phyloP scores from a whole-genome alignment of 306 rosid species.

The Lathyrus tuberosus region DNA sequence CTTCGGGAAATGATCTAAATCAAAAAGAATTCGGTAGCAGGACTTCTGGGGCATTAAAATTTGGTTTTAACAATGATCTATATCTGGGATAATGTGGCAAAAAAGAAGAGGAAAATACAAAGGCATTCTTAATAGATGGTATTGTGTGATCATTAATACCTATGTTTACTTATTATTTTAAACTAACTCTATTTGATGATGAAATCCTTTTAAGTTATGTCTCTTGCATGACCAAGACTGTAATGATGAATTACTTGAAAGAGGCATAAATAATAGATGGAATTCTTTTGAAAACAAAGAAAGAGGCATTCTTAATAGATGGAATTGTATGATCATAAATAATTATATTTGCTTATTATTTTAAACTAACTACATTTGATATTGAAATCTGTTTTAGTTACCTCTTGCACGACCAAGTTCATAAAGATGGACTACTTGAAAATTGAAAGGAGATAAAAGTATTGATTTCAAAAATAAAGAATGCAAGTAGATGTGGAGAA shows the following conservation, averaged over 20 bases:
- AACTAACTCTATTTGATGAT: slow-evolving; percentile 8
- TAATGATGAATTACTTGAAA: slow-evolving; percentile 20
- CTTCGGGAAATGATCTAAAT: slow-evolving; percentile 27
- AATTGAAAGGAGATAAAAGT: slow-evolving; percentile 1
- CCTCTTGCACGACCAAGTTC: slow-evolving; percentile 8
- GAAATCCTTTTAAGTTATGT: slow-evolving; percentile 27
- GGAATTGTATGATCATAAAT: slow-evolving; percentile 15
- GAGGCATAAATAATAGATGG: slow-evolving; percentile 2
- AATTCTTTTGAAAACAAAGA: not conserved
- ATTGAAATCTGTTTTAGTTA: slow-evolving; percentile 23
- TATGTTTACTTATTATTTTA: slow-evolving; percentile 3
- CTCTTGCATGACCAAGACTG: slow-evolving; percentile 10
- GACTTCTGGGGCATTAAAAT: not conserved
- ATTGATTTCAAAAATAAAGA: slow-evolving; percentile 23
- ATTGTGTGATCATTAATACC: slow-evolving; percentile 13
- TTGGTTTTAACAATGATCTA: not conserved
- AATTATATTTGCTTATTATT: slow-evolving; percentile 9
- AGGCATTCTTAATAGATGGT: not conserved
- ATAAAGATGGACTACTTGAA: slow-evolving; percentile 17
- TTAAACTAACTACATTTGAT: slow-evolving; percentile 3
- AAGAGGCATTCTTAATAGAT: not conserved
- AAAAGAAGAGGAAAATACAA: slow-evolving; percentile 7
- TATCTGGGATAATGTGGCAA: not conserved
- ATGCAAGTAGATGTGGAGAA: slow-evolving; percentile 10
- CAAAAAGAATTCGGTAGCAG: not conserved